Evolutionary conservation across 2,329 filamentous ascomycete species (phyloP).

Genomic region (Scytalidium lignicola): DNA sequence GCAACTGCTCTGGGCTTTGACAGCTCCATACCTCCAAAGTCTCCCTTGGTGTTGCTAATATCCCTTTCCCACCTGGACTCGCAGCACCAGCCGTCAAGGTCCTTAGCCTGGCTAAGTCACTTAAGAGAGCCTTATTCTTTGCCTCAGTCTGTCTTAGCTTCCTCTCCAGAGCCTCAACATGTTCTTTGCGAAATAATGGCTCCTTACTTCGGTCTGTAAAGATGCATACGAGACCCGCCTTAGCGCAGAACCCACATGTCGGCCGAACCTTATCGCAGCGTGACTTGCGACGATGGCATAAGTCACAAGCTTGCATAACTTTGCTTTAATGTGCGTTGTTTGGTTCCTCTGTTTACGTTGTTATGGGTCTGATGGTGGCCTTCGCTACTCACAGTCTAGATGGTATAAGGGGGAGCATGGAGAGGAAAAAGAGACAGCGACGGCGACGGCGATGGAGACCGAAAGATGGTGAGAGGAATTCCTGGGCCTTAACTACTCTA

Average conservation of each 20-base stretch:
- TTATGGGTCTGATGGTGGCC: too few species aligned
- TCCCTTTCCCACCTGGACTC: background rate
- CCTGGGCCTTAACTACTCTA: too few species aligned
- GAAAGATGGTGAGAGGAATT: too few species aligned
- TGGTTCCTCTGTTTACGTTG: background rate
- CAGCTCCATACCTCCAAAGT: background rate
- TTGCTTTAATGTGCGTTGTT: background rate
- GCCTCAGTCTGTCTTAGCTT: slow-evolving; percentile 28
- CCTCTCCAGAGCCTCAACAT: slow-evolving; percentile 31
- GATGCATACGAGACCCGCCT: slow-evolving; percentile 28
- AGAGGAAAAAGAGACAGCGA: too few species aligned
- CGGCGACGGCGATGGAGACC: too few species aligned
- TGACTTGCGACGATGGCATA: slow-evolving; percentile 36
- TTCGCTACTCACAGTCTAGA: too few species aligned
- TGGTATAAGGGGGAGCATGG: too few species aligned
- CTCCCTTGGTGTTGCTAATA: background rate
- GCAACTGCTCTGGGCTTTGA: background rate
- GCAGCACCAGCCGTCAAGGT: slow-evolving; percentile 1
- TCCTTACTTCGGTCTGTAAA: slow-evolving; percentile 30
- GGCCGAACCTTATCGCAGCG: slow-evolving; percentile 33
- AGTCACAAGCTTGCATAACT: slow-evolving; percentile 29
- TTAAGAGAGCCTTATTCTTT: slow-evolving; percentile 22
- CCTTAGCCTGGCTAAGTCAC: slow-evolving; percentile 8
- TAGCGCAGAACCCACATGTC: slow-evolving; percentile 33
- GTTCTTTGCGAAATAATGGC: slow-evolving; percentile 16